These are phyloP conservation scores for Ophiosphaerella korrae DNA, from an alignment of 2,329 filamentous ascomycete genomes.

Conservation along the genomic window DNA sequence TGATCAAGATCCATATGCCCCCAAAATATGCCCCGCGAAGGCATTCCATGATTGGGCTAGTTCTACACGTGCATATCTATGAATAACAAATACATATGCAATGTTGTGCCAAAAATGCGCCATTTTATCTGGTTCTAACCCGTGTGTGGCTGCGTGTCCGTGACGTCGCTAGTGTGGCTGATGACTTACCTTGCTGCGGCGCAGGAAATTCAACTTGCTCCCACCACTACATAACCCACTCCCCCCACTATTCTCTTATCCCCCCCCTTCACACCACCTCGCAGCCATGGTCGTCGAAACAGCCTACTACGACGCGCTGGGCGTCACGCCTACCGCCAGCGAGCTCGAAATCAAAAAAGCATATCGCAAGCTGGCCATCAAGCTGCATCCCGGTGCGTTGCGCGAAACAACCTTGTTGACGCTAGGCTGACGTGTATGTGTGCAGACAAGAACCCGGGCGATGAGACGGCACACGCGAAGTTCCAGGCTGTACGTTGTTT, in stretches of 20 bases:
- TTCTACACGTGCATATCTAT: constrained; percentile 35
- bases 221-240: constrained; percentile 11
- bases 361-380: constrained; percentile 88
- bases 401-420: constrained; percentile 27
- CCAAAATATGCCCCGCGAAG: constrained; percentile 31
- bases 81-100: constrained; percentile 18
- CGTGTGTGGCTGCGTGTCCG: neutral
- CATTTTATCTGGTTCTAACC: too few species aligned
- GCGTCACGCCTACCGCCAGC: constrained; percentile 81
- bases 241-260: constrained; percentile 9
- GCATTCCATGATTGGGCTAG: constrained; percentile 31
- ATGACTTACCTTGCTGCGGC: constrained; percentile 2
- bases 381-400: constrained; percentile 78
- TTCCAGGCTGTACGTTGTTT: constrained; percentile 76
- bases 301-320: constrained; percentile 84
- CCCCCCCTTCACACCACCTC: neutral
- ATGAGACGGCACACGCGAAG: constrained; percentile 89
- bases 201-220: constrained; percentile 13
- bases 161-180: constrained; percentile 24
- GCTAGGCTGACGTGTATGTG: constrained; percentile 8
- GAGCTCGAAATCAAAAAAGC: constrained; percentile 97
- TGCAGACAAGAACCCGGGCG: constrained; percentile 94
- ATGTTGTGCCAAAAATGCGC: neutral
- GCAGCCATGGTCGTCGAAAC: constrained; percentile 81
- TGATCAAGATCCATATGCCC: constrained; percentile 32